Base-by-base conservation (phyloP, 1,284 basidiomycete species). In the Fistulinella staudtii region DNA sequence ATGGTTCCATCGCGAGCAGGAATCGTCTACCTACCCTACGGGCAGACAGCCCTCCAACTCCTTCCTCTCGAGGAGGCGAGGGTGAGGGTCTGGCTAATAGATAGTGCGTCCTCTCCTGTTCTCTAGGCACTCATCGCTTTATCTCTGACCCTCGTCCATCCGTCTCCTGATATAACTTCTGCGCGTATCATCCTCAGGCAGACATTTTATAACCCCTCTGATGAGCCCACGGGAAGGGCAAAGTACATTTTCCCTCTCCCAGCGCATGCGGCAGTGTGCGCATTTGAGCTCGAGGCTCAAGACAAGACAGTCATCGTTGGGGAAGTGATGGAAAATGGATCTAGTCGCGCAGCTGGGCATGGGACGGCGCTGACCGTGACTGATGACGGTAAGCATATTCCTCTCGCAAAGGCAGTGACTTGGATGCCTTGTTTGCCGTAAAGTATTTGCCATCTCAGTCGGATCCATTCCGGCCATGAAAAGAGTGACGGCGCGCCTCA, bases 191-290 rank as follows among this genome's bases (percentile, higher is more conserved):
- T 68, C 0, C 54, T 84, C n/a, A 55, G 55, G 0, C 80, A 83
- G 47, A 58, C 53, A 0, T 84, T 74, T 54, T 53, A 43, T 14
- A 79, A 82, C 52, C 47, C 64, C 0, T 60, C 61, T 1, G 47
- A 55, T 13, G 46, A 51, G 13, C 45, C 66, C 0, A 75, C 77
- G 0, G 51, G 61, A 31, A 65, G 71, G 37, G 76, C 75, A 8
- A 71, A 73, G 29, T 84, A 81, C 55, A 65, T 72, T 35, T 82
- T 84, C 51, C 80, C 81, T 2, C 68, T 82, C 1, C 82, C 81
- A 1, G 76, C 73, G 1, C 65, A 61, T n/a, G 70, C 71, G 0
- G 73, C 74, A 0, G 69, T 79, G 3, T 77, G 74, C 41, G 70
- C 65, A 0, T 80, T 80, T 50, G 65, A 72, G 28, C 69, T 77